Evolutionary conservation across 805 yeast genomes (phyloP).

Genomic region (Candida maris): DNA sequence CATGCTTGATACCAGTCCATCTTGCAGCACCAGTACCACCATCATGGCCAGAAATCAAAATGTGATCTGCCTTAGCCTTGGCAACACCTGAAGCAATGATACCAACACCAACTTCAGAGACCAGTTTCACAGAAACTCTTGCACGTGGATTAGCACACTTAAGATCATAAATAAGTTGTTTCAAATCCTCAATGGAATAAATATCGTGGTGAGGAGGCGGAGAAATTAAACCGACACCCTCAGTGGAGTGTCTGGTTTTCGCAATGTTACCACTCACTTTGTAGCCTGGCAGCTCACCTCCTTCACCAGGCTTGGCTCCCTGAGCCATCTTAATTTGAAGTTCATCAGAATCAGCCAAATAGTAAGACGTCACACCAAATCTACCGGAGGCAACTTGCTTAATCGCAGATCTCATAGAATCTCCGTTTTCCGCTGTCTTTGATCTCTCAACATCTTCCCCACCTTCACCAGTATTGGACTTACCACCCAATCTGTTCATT

Average conservation of each 20-base stretch:
- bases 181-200: constrained; percentile 95
- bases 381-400: constrained; percentile 98
- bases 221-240: constrained; percentile 93
- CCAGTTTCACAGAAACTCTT: constrained; percentile 92
- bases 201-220: constrained; percentile 99
- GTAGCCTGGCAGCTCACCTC: constrained; percentile 97
- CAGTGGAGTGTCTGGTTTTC: constrained; percentile 92
- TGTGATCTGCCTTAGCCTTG: constrained; percentile 96
- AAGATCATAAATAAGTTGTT: constrained; percentile 92
- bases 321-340: constrained; percentile 98
- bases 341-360: constrained; percentile 94
- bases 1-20: constrained; percentile 94
- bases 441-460: constrained; percentile 97
- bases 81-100: constrained; percentile 99
- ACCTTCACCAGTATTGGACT: constrained; percentile 98
- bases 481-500: constrained; percentile 96
- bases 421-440: constrained; percentile 76
- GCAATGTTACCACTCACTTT: constrained; percentile 88
- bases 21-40: constrained; percentile 99
- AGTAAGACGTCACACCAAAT: constrained; percentile 95
- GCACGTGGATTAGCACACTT: constrained; percentile 97
- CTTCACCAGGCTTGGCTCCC: constrained; percentile 99
- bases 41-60: constrained; percentile 94
- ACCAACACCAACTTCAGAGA: constrained; percentile 98
- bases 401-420: constrained; percentile 97